Percentiles rank a stretch among this genome's conserved stretches.
Conservation (phyloP, 139 green algal genomes). For the Microglena sp. region DNA sequence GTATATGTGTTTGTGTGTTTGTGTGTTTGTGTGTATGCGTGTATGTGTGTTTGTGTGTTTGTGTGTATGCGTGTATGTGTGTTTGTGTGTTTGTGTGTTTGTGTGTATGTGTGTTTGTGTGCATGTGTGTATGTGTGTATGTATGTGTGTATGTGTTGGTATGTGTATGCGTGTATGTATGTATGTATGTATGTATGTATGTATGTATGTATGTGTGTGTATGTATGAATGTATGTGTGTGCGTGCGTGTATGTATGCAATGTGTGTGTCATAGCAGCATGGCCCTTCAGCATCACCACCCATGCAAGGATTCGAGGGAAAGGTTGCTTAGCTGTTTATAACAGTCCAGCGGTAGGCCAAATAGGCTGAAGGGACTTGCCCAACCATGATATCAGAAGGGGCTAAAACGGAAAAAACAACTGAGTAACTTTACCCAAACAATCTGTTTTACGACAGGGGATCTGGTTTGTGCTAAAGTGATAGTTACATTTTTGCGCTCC, state of each 20-base stretch:
- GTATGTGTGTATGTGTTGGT: not conserved
- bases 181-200: not conserved
- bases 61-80: not conserved
- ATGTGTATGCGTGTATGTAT: not conserved
- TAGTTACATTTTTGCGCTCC: too few relatives aligned
- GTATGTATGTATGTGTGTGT: not conserved
- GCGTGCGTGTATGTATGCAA: not conserved
- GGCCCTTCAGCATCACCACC: conserved; percentile 41
- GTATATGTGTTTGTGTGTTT: not conserved
- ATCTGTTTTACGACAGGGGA: too few relatives aligned
- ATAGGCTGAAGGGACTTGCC: too few relatives aligned
- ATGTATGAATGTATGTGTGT: not conserved
- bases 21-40: not conserved
- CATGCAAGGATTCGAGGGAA: conserved; percentile 10
- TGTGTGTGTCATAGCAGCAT: conserved; percentile 28
- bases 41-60: not conserved
- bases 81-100: not conserved
- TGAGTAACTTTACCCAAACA: too few relatives aligned
- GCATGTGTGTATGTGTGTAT: not conserved
- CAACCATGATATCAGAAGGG: too few relatives aligned
- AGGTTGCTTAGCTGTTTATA: too few relatives aligned
- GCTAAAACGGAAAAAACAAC: too few relatives aligned
- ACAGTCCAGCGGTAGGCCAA: too few relatives aligned
- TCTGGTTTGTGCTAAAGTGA: too few relatives aligned
- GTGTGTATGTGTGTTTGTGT: not conserved